A percentile compares a stretch with the other conserved stretches of the same genome.
Conservation (phyloP, 257 asterid species). For the Ocimum tenuiflorum region DNA sequence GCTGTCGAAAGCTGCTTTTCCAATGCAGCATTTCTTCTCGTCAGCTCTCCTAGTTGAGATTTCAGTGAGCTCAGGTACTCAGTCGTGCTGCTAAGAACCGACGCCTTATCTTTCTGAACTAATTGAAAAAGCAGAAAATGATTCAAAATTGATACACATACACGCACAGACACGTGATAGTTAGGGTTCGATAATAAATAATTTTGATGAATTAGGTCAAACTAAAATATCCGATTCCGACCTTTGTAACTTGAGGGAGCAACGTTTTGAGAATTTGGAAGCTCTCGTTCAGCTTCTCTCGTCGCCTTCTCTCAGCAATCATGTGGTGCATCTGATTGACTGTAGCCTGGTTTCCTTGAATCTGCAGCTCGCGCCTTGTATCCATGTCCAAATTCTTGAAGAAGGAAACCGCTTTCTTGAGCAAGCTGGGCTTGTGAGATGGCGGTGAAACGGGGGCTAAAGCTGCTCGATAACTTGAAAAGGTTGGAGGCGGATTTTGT, state of each 20-base stretch:
- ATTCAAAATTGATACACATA: too few relatives aligned
- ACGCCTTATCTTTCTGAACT: conserved; percentile 60
- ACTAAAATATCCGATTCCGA: not conserved
- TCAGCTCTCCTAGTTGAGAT: conserved; percentile 42
- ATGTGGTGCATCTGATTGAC: conserved; percentile 43
- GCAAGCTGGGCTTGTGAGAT: conserved; percentile 24
- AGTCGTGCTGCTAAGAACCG: conserved; percentile 49
- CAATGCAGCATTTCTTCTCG: conserved; percentile 29
- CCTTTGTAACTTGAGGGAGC: conserved; percentile 66
- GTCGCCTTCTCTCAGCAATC: conserved; percentile 53
- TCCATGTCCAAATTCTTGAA: conserved; percentile 30
- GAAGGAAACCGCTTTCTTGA: conserved; percentile 35
- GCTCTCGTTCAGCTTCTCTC: conserved; percentile 50
- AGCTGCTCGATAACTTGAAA: conserved; percentile 26
- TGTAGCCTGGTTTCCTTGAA: conserved; percentile 21
- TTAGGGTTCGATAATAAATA: too few relatives aligned
- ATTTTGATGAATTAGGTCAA: too few relatives aligned
- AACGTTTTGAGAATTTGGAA: conserved; percentile 44
- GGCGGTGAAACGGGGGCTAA: conserved; percentile 11
- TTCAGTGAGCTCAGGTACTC: conserved; percentile 40
- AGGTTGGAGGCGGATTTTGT: conserved; percentile 31
- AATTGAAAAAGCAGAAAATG: not conserved
- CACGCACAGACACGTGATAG: too few relatives aligned
- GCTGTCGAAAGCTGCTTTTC: conserved; percentile 27
- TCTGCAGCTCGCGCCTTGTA: conserved; percentile 1